phyloP scores from a whole-genome alignment of 495 filamentous ascomycete species.

The Tuber brumale region DNA sequence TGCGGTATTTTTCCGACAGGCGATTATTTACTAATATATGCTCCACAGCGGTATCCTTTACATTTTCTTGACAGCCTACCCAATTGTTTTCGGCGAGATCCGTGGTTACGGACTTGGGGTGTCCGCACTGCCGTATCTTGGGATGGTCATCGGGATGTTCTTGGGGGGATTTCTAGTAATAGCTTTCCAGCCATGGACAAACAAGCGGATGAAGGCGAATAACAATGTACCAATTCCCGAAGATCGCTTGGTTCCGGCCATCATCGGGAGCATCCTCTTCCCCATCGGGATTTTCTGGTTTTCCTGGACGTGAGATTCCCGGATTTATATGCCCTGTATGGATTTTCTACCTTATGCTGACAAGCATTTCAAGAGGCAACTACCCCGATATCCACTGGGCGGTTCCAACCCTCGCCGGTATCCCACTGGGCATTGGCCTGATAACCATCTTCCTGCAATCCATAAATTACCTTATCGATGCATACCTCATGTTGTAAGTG shows the following conservation, averaged over 20 bases:
- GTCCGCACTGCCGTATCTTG: slow-evolving; percentile 69
- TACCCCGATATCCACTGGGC: slow-evolving; percentile 65
- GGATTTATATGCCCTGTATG: slow-evolving; percentile 22
- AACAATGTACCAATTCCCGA: slow-evolving; percentile 75
- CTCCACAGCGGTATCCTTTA: slow-evolving; percentile 53
- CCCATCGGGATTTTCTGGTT: slow-evolving; percentile 61
- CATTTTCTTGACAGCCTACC: slow-evolving; percentile 63
- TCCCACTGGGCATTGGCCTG: slow-evolving; percentile 55
- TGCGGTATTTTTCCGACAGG: slow-evolving; percentile 51
- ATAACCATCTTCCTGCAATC: slow-evolving; percentile 77
- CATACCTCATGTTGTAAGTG: slow-evolving; percentile 76
- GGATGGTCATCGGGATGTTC: slow-evolving; percentile 69
- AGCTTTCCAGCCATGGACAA: slow-evolving; percentile 59
- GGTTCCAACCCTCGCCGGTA: slow-evolving; percentile 66
- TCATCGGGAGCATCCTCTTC: slow-evolving; percentile 68
- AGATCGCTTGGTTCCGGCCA: slow-evolving; percentile 76
- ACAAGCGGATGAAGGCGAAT: slow-evolving; percentile 60
- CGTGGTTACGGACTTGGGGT: slow-evolving; percentile 62
- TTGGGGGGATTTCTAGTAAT: slow-evolving; percentile 55
- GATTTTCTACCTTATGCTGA: not conserved
- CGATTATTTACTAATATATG: slow-evolving; percentile 58
- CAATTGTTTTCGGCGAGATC: slow-evolving; percentile 59
- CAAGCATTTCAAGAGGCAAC: slow-evolving; percentile 11
- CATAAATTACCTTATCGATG: slow-evolving; percentile 80
- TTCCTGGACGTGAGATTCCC: slow-evolving; percentile 52